A percentile compares a stretch with the other conserved stretches of the same genome.
phyloP scores from a whole-genome alignment of 176 grass and related monocot genomes.

The Aegilops umbellulata region DNA sequence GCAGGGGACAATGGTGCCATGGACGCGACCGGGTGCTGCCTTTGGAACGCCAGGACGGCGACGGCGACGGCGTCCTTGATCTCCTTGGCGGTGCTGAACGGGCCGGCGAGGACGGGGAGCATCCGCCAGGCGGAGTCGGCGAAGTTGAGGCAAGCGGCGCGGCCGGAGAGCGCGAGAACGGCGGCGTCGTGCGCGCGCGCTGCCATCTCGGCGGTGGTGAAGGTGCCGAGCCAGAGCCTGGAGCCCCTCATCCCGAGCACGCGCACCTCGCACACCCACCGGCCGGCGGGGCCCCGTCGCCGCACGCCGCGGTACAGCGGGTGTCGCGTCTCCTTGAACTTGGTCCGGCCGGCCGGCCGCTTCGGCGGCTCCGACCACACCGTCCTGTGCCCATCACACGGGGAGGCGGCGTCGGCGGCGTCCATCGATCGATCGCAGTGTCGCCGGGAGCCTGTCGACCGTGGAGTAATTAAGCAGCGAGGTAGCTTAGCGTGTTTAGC shows the following conservation, averaged over 20 bases:
- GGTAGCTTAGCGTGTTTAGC: no score
- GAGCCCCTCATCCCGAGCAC: constrained; percentile 13
- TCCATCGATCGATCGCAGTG: not conserved
- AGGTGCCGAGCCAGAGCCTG: constrained; percentile 68
- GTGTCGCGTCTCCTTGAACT: constrained; percentile 74
- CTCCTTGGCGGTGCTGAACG: constrained; percentile 10
- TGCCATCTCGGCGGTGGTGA: constrained; percentile 54
- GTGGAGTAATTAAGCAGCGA: not conserved
- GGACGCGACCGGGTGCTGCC: not conserved
- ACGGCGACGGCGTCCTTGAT: constrained; percentile 35
- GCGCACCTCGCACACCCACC: constrained; percentile 83
- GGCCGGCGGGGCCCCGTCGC: constrained; percentile 14
- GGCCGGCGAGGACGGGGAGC: not conserved
- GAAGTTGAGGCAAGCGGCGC: constrained; percentile 59
- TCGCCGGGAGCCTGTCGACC: no score
- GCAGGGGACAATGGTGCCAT: not conserved
- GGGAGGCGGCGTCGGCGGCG: not conserved
- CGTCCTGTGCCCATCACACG: constrained; percentile 9
- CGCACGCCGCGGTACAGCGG: constrained; percentile 60
- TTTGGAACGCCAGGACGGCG: constrained; percentile 28
- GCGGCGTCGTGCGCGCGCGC: constrained; percentile 72
- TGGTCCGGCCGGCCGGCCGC: constrained; percentile 60
- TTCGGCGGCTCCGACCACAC: constrained; percentile 57
- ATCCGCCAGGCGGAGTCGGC: constrained; percentile 43
- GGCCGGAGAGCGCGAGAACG: constrained; percentile 41